Evolutionary conservation across 495 filamentous ascomycete species (phyloP), one percentile per base, ranked within the genome.

Genomic region (Diplogelasinospora grovesii): DNA sequence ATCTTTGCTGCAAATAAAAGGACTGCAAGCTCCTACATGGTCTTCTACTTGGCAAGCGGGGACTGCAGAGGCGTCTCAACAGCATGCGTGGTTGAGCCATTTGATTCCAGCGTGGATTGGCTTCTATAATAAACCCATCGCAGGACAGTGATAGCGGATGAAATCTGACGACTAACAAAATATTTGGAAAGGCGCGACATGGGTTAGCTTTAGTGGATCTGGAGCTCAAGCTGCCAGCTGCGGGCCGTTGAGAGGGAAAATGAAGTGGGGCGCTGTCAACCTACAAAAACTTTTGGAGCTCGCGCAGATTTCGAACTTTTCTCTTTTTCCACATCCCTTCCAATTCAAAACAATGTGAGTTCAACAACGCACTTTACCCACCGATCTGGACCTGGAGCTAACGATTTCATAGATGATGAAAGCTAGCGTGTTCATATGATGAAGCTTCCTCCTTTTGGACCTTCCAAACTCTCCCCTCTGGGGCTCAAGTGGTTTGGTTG

Each of bases 371-470:
- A 39, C 31, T 41, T 11, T 31, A 23, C 19, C 28, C 10, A 15
- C 10, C n/a, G 19, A 14, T 29, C 5, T 21, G 35, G n/a, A n/a
- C 8, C 20, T 22, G 10, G 41, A 56, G 55, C 77, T 82, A 63
- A 82, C 58, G 30, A 28, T 3, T 21, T 33, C 36, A 4, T 60
- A 95, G 86, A 93, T 97, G 92, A 98, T 96, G 92, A 96, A 94
- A 95, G 85, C 86, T 78, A 29, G 85, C 73, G 90, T 96, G 90
- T 83, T 79, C 53, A 66, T 82, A 81, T 90, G 87, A 95, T 75
- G 73, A 66, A 66, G 75, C 77, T 78, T 70, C 76, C 74, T 69
- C 71, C 71, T 71, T 65, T 70, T 74, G 61, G 67, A 70, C 64
- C 77, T 71, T 68, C 68, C 73, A 59, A 75, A 82, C 82, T 92